Conservation (phyloP, 306 rosid species). For the Cucurbita pepo region DNA sequence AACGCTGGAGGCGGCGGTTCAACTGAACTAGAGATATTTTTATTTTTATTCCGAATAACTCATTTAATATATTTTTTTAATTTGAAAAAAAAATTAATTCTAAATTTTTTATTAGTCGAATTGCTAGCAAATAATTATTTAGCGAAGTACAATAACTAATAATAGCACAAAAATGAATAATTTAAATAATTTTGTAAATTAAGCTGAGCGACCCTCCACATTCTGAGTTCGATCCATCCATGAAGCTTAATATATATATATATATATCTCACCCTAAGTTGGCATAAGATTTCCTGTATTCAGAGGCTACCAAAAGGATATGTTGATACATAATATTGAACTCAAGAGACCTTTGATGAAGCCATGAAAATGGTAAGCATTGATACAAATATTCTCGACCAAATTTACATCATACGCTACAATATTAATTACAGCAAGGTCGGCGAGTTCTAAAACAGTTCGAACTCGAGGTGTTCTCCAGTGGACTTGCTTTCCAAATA, state of each 20-base stretch:
- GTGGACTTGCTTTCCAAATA: constrained; percentile 36
- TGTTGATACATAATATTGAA: neutral
- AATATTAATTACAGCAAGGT: constrained; percentile 3
- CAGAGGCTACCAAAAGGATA: no score
- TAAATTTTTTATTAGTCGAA: no score
- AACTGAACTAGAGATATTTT: neutral
- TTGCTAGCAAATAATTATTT: neutral
- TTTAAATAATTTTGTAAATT: neutral
- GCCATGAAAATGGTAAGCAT: neutral
- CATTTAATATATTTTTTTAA: no score
- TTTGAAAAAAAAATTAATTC: no score
- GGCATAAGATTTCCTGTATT: neutral
- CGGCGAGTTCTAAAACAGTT: constrained; percentile 29
- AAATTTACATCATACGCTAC: constrained; percentile 8
- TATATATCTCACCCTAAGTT: no score
- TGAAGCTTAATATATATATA: no score
- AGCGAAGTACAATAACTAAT: neutral
- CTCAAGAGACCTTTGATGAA: neutral
- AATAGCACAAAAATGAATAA: neutral
- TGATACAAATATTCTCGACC: neutral
- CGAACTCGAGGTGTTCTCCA: constrained; percentile 50
- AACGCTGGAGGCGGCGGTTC: neutral
- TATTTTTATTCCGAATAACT: neutral
- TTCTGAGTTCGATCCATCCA: no score
- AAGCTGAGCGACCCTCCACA: no score